Evolutionary conservation across 495 filamentous ascomycete species (phyloP).

Genomic region (Penicillium argentinense): DNA sequence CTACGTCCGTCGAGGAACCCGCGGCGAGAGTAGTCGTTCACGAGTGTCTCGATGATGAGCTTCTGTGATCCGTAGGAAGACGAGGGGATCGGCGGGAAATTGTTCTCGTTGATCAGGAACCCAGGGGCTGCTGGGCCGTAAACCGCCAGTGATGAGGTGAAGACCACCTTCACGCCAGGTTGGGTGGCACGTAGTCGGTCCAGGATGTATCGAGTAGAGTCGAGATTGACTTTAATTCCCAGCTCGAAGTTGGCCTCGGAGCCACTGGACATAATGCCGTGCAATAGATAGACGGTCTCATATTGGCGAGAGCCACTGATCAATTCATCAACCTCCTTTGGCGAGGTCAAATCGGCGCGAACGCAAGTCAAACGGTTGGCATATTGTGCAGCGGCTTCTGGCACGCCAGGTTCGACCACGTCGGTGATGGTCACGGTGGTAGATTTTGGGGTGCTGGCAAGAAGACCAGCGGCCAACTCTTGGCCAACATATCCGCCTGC

Average conservation of each 20-base stretch:
- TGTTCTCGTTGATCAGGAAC: conserved; percentile 53
- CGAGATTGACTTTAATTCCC: conserved; percentile 71
- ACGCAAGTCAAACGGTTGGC: conserved; percentile 47
- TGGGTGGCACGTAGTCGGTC: conserved; percentile 56
- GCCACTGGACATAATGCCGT: conserved; percentile 83
- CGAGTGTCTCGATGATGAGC: conserved; percentile 67
- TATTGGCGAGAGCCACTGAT: conserved; percentile 42
- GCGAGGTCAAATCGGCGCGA: conserved; percentile 62
- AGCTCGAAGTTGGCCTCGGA: conserved; percentile 74
- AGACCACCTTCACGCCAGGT: conserved; percentile 63
- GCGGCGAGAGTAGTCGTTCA: conserved; percentile 75
- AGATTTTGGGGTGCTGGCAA: conserved; percentile 46
- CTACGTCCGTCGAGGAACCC: conserved; percentile 66
- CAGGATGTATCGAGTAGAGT: conserved; percentile 64
- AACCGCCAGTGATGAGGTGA: conserved; percentile 58
- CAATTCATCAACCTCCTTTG: conserved; percentile 57
- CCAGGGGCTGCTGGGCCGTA: conserved; percentile 53
- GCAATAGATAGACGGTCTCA: conserved; percentile 71
- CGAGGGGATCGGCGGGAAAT: conserved; percentile 62
- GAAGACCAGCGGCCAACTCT: conserved; percentile 61
- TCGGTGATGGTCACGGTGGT: conserved; percentile 65
- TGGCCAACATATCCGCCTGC: conserved; percentile 72
- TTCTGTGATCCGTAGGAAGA: conserved; percentile 80
- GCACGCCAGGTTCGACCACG: conserved; percentile 55
- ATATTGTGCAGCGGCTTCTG: conserved; percentile 46